Conservation (phyloP, 768 basidiomycete genomes). For the Amylocystis lapponica region DNA sequence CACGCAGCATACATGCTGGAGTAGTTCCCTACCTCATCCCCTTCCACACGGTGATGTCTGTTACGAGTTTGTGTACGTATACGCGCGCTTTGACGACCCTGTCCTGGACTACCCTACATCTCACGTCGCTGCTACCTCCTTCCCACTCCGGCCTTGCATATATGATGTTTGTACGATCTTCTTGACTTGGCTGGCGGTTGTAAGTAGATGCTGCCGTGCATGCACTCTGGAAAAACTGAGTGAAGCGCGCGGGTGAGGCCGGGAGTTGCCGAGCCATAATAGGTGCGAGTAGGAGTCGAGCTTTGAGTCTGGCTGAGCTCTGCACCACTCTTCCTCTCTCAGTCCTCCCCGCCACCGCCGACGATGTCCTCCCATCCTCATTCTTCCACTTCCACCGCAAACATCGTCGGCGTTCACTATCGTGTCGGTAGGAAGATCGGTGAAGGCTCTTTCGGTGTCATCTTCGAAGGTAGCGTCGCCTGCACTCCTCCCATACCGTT, state of each 20-base stretch:
- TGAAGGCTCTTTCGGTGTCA: slow-evolving; percentile 97
- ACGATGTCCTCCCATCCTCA: slow-evolving; percentile 35
- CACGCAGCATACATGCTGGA: too few relatives aligned
- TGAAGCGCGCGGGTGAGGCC: background rate
- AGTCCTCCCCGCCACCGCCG: slow-evolving; percentile 8
- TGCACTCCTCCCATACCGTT: slow-evolving; percentile 3
- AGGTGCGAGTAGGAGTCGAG: slow-evolving; percentile 1
- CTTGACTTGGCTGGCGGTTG: background rate
- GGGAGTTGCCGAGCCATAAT: slow-evolving; percentile 4
- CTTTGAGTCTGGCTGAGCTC: slow-evolving; percentile 3
- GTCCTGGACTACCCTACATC: too few relatives aligned
- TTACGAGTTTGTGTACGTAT: too few relatives aligned
- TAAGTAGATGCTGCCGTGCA: too few relatives aligned
- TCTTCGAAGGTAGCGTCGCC: slow-evolving; percentile 66
- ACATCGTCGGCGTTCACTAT: slow-evolving; percentile 94
- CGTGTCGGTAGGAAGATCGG: slow-evolving; percentile 99
- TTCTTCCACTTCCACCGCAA: slow-evolving; percentile 52
- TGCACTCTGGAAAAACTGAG: too few relatives aligned
- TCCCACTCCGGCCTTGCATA: too few relatives aligned
- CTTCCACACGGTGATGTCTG: too few relatives aligned
- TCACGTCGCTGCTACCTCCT: too few relatives aligned
- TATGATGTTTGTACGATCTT: background rate
- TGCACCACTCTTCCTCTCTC: slow-evolving; percentile 8
- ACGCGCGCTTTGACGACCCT: too few relatives aligned
- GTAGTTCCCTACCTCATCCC: too few relatives aligned